Evolutionary conservation across 768 basidiomycete species (phyloP), one percentile per base, ranked within the genome.

Genomic region (Macrolepiota albuminosa): DNA sequence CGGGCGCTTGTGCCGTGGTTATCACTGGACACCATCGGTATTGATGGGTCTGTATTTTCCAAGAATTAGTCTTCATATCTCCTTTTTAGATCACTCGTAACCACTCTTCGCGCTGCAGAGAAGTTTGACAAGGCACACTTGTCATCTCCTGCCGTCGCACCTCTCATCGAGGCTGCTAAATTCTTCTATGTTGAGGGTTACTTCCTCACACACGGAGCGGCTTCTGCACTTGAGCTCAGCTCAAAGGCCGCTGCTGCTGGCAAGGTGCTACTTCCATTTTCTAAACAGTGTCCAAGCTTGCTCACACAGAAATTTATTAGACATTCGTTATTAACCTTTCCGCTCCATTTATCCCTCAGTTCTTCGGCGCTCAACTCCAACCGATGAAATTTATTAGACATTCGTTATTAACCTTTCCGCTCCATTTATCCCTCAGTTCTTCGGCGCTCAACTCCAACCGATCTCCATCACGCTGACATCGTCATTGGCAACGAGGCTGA

Each of bases 401-500:
- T 95, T 98, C 73, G 84, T 84, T 11, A 74, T 98, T 67, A 99
- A 99, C 80, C 82, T 99, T 67, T 96, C 94, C 9, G 97, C 97
- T 3, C 97, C 97, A 18, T 99, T 98, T 82, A 95, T 99, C 74
- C 78, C 91, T 56, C 88, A 94, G 74, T 96, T 97, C 83, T 98
- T 98, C 80, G 82, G 81, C 60, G 75, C 78, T 3, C 90, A 95
- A 70, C 78, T 99, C 18, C 81, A 93, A 64, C 78, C 89, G 70
- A 75, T 67, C 73, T 99, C 47, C 88, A 88, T 29, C 88, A 89
- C 78, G 84, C 83, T 61, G 97, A 99, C 73, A 79, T 96, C 73
- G 66, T 98, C 72, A 93, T 99, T 73, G 92, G 92, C n/a, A 98
- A 98, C 76, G 96, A 99, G 78, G 78, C 87, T 42, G 97, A 99